Evolutionary conservation across 2,329 filamentous ascomycete species (phyloP).

Genomic region (Aspergillus jensenii): DNA sequence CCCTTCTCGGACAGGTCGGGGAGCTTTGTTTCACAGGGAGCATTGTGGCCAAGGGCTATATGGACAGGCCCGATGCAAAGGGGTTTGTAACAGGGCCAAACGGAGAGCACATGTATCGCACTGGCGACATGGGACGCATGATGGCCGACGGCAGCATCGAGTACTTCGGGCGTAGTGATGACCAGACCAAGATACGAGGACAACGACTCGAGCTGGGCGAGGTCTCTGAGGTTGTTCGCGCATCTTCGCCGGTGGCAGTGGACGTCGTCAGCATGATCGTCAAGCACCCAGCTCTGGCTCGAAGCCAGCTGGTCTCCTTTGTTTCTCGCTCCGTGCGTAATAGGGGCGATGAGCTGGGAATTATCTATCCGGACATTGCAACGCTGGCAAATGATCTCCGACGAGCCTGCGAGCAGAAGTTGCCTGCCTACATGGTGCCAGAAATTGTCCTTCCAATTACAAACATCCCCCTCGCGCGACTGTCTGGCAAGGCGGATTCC

Average conservation of each 20-base stretch:
- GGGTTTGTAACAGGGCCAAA: constrained; percentile 7
- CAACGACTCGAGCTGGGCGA: constrained; percentile 13
- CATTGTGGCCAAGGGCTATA: constrained; percentile 5
- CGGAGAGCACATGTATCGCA: constrained; percentile 7
- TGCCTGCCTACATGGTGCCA: constrained; percentile 17
- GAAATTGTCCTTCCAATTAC: not conserved
- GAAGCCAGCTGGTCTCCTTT: no score
- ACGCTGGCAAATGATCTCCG: not conserved
- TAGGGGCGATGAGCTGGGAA: no score
- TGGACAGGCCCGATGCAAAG: not conserved
- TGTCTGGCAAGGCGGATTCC: constrained; percentile 6
- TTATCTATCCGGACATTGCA: no score
- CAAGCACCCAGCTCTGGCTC: no score
- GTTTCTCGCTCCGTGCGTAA: no score
- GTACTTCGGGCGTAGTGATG: constrained; percentile 10
- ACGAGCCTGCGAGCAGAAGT: constrained; percentile 2
- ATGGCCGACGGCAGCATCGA: constrained; percentile 15
- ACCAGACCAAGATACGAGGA: constrained; percentile 11
- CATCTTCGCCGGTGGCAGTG: not conserved
- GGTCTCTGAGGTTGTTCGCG: constrained; percentile 10
- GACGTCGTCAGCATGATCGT: no score
- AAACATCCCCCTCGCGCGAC: constrained; percentile 10
- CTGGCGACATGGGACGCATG: constrained; percentile 14
- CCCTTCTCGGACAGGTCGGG: constrained; percentile 3
- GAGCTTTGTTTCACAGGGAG: constrained; percentile 15